Evolutionary conservation across 306 rosid genomes (phyloP), one percentile per base, ranked within the genome.

Genomic region (Benincasa hispida): DNA sequence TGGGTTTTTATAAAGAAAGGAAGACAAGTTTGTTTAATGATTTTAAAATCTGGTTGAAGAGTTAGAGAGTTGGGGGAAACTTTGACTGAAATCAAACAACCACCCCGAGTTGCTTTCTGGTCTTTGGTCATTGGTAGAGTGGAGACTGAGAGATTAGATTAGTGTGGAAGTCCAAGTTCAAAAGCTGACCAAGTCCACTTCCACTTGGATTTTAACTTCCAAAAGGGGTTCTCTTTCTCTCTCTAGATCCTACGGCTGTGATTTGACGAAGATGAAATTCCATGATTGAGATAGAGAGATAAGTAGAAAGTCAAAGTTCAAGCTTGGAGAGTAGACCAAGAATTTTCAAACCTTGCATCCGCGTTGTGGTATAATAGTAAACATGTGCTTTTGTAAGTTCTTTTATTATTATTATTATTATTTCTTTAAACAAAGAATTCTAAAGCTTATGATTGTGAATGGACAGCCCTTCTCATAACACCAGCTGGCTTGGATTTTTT

Each of bases 101-200:
- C 14, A 27, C 42, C 55, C 55, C 21, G 12, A 34, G 51, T 54
- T 74, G 39, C 59, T 74, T 32, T 74, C 65, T 74, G 66, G 66
- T 74, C 77, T 54, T 34, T 53, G 63, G 77, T 73, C 77, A 32
- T 73, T 51, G 61, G 34, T 18, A n/a, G 15, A 47, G 76, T 47
- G 37, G 56, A 25, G 55, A 69, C 9, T 19, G 25, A 13, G 75
- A n/a, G n/a, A n/a, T n/a, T n/a, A n/a, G n/a, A 72, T 72, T 59
- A 54, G 65, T 53, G 77, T 30, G 77, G 51, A 74, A 74, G 77
- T 53, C 65, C 51, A 74, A 32, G 77, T 53, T 55, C 65, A 32
- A 74, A 74, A n/a, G 63, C 77, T 74, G 77, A 74, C 77, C 77
- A 54, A 55, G 62, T 74, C 77, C 37, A 74, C 77, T 51, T n/a